phyloP scores from a whole-genome alignment of 2,329 filamentous ascomycete genomes.

The Colletotrichum tropicale region DNA sequence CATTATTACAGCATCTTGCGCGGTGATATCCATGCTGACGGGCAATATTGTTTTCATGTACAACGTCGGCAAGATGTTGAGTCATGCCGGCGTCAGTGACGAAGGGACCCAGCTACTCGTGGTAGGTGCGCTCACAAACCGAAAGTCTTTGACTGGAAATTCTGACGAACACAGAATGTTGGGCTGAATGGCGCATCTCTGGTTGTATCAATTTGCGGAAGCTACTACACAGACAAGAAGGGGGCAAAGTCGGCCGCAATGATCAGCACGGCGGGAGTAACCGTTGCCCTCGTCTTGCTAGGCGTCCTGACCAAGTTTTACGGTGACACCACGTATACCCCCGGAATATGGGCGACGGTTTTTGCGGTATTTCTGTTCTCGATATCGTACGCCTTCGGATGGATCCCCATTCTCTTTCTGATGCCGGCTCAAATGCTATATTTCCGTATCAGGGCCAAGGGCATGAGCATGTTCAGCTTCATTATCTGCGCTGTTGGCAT shows the following conservation, averaged over 20 bases:
- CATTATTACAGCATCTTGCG: background rate
- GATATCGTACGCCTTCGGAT: background rate
- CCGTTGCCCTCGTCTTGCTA: background rate
- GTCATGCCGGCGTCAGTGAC: background rate
- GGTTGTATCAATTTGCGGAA: background rate
- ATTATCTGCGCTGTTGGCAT: background rate
- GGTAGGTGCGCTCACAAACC: background rate
- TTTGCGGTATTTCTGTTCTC: background rate
- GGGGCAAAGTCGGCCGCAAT: background rate
- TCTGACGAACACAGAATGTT: background rate
- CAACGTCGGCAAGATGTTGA: background rate
- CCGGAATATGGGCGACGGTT: background rate
- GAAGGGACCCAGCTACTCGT: background rate
- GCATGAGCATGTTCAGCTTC: constrained; percentile 4
- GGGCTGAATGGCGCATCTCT: background rate
- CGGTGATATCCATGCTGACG: background rate
- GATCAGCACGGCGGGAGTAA: background rate
- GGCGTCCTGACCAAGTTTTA: background rate
- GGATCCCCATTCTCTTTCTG: background rate
- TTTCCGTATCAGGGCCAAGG: background rate
- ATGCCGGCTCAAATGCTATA: background rate
- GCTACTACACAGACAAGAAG: background rate
- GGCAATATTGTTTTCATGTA: background rate
- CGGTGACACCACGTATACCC: background rate
- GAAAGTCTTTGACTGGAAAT: fast-evolving